Evolutionary conservation across 2,329 filamentous ascomycete species (phyloP).

Genomic region (Macrophomina phaseolina): DNA sequence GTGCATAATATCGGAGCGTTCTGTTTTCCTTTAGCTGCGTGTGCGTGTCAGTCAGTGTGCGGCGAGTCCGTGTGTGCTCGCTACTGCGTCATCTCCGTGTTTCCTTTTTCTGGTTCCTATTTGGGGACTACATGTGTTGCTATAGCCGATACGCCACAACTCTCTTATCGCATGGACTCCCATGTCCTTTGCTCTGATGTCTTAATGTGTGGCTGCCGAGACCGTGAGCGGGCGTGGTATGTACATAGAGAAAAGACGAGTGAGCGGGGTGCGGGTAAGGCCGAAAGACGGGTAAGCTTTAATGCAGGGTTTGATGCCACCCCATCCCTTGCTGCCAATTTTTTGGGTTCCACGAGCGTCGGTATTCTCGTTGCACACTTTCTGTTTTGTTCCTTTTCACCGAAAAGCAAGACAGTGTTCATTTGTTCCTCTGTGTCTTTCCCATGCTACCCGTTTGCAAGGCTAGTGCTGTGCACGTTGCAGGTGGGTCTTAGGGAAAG

Average conservation of each 20-base stretch:
- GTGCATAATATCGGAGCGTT: constrained; percentile 26
- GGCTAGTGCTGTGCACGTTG: not conserved
- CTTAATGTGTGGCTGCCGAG: not conserved
- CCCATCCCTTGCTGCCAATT: not conserved
- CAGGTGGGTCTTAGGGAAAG: not conserved
- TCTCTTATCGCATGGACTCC: not conserved
- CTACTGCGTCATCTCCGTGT: constrained; percentile 14
- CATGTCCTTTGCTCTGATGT: not conserved
- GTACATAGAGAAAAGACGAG: constrained; percentile 5
- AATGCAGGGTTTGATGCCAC: not conserved
- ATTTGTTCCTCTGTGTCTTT: not conserved
- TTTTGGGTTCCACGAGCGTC: not conserved
- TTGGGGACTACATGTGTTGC: not conserved
- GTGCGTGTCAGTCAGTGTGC: not conserved
- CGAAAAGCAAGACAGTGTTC: too few species aligned
- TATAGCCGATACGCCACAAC: not conserved
- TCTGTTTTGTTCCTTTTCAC: too few species aligned
- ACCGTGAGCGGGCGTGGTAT: not conserved
- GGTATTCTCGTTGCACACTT: not conserved
- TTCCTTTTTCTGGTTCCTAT: not conserved
- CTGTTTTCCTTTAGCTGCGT: not conserved
- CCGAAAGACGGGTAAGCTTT: not conserved
- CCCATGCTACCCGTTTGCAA: not conserved
- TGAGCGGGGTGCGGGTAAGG: not conserved
- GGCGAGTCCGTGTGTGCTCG: constrained; percentile 9